Evolutionary conservation across 2,329 filamentous ascomycete genomes (phyloP).

Genomic region (Zarea fungicola): DNA sequence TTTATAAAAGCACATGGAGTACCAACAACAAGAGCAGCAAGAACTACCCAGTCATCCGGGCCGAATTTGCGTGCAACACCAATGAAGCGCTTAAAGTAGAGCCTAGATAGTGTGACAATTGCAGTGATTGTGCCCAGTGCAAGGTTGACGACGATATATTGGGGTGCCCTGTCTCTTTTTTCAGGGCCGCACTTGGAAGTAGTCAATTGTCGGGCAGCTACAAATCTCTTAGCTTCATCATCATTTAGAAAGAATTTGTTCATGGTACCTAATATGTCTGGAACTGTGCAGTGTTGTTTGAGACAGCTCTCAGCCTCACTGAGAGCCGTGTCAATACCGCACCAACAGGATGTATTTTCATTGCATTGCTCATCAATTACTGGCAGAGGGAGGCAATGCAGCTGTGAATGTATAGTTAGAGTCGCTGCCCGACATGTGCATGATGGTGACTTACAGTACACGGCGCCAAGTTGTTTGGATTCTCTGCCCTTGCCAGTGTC

Average conservation of each 20-base stretch:
- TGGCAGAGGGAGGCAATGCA: too few species aligned
- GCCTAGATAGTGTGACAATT: conserved; percentile 31
- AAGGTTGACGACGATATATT: conserved; percentile 26
- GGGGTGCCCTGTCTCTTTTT: conserved; percentile 22
- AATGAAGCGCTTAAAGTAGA: conserved; percentile 25
- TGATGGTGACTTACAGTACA: too few species aligned
- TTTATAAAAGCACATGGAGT: conserved; percentile 23
- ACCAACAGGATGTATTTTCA: not conserved
- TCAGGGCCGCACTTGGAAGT: not conserved
- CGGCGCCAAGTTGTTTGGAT: too few species aligned
- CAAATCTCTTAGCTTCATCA: too few species aligned
- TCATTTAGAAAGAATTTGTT: too few species aligned
- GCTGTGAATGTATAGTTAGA: too few species aligned
- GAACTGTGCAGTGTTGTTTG: not conserved
- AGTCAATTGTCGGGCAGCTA: not conserved
- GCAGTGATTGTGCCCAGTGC: conserved; percentile 25
- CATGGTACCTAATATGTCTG: not conserved
- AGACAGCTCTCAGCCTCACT: not conserved
- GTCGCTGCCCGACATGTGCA: too few species aligned
- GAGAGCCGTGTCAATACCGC: not conserved
- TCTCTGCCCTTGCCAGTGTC: too few species aligned
- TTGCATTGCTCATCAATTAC: too few species aligned
- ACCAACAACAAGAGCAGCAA: conserved; percentile 19
- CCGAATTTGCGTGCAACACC: conserved; percentile 24
- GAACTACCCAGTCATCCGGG: conserved; percentile 26